Conservation (phyloP, 371 early-diverging fungal species). For the Chytridium lagenaria region DNA sequence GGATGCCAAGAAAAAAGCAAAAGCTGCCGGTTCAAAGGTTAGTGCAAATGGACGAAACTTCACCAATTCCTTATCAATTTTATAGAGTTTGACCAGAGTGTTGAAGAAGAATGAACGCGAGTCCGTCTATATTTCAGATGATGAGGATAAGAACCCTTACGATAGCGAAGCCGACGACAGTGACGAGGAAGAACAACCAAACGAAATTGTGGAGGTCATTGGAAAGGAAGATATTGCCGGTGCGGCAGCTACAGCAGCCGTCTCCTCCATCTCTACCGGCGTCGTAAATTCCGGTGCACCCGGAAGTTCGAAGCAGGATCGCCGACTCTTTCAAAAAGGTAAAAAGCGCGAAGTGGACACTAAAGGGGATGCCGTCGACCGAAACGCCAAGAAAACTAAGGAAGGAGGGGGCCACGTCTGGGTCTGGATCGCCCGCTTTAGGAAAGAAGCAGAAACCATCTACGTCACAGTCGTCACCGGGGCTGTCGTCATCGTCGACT, state of each 20-base stretch:
- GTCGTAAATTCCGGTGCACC: background rate
- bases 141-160: conserved; percentile 72
- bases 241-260: conserved; percentile 4
- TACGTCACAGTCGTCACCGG: no score
- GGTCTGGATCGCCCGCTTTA: background rate
- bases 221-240: conserved; percentile 25
- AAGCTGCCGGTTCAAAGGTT: conserved; percentile 14
- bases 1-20: conserved; percentile 7
- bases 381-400: background rate
- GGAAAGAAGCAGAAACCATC: no score
- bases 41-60: background rate
- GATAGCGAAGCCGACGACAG: conserved; percentile 53
- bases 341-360: conserved; percentile 9
- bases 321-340: background rate
- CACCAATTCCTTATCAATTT: conserved; percentile 17
- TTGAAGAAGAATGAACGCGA: conserved; percentile 76
- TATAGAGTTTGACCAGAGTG: conserved; percentile 71
- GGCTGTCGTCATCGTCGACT: no score
- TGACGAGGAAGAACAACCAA: conserved; percentile 40
- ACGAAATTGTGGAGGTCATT: conserved; percentile 30
- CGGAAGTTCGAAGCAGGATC: background rate
- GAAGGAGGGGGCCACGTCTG: no score
- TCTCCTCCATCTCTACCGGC: conserved; percentile 2
- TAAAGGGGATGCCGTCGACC: background rate
- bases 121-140: conserved; percentile 78